phyloP scores from a whole-genome alignment of 202 grass and related monocot species.

The Panicum hallii region DNA sequence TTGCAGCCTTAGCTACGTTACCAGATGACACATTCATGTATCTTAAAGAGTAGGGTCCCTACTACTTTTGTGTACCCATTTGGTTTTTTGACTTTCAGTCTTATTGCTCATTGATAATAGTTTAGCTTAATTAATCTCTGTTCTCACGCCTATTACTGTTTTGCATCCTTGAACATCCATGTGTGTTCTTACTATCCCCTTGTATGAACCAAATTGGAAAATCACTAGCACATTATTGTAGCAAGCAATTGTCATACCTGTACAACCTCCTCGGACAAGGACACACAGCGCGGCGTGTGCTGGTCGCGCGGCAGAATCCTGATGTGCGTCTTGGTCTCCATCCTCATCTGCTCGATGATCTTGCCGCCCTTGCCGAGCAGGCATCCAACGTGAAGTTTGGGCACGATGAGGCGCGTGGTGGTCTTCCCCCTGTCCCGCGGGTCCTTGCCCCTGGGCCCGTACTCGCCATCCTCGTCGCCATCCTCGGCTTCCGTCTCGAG shows the following conservation, averaged over 20 bases:
- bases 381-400: conserved; percentile 82
- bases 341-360: conserved; percentile 99
- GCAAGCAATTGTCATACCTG: conserved; percentile 67
- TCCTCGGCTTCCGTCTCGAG: conserved; percentile 76
- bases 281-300: conserved; percentile 77
- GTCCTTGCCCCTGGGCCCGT: conserved; percentile 58
- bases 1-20: neutral
- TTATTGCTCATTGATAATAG: neutral
- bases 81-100: neutral
- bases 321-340: conserved; percentile 95
- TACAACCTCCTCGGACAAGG: conserved; percentile 84
- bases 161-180: conserved; percentile 33
- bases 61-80: neutral
- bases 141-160: neutral
- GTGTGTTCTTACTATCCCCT: conserved; percentile 1
- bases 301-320: conserved; percentile 90
- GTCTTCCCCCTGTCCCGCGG: conserved; percentile 70
- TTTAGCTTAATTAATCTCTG: conserved; percentile 10
- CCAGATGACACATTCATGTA: neutral
- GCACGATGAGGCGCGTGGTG: conserved; percentile 81
- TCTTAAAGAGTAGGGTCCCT: neutral
- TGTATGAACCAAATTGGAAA: conserved; percentile 6
- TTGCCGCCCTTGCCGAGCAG: conserved; percentile 89
- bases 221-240: conserved; percentile 14
- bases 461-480: conserved; percentile 78